A percentile compares a stretch with the other conserved stretches of the same genome.
phyloP scores from a whole-genome alignment of 306 rosid genomes.

The Malus sylvestris region DNA sequence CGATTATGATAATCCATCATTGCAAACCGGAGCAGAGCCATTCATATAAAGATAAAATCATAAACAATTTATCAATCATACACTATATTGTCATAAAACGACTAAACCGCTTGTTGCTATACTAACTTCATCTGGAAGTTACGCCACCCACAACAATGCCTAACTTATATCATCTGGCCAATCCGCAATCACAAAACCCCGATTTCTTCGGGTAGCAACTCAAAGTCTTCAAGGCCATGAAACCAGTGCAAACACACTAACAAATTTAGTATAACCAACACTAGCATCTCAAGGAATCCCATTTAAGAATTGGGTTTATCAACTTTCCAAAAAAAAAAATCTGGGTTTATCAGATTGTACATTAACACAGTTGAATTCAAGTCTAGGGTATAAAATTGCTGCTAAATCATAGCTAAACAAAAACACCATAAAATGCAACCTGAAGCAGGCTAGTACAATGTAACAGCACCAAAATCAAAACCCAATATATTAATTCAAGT shows the following conservation, averaged over 20 bases:
- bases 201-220: background rate
- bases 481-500: background rate
- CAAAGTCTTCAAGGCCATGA: background rate
- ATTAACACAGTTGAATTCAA: background rate
- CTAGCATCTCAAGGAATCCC: background rate
- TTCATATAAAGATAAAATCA: background rate
- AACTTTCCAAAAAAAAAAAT: background rate
- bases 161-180: background rate
- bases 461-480: background rate
- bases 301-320: background rate
- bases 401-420: background rate
- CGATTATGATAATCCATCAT: background rate
- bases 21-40: background rate
- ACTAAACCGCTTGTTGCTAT: background rate
- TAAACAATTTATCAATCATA: background rate
- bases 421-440: background rate
- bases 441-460: background rate
- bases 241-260: background rate
- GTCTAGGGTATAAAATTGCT: background rate
- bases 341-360: background rate
- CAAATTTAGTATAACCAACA: background rate
- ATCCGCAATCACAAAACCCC: background rate
- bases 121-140: background rate
- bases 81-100: background rate
- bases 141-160: background rate